Evolutionary conservation across 1,139 yeast genomes (phyloP).

Genomic region (Debaryomyces sp.): DNA sequence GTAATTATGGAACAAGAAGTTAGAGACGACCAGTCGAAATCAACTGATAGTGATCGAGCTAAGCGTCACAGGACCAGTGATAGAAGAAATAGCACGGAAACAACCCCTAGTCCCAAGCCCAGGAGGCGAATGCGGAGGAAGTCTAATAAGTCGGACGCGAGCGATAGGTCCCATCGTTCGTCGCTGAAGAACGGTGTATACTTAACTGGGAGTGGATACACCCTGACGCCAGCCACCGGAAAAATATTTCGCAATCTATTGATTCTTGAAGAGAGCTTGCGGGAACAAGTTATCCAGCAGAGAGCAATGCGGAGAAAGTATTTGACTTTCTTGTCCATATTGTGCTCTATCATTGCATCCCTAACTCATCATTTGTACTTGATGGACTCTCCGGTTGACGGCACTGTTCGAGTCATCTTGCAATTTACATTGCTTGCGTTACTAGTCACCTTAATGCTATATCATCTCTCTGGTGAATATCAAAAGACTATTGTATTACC

Average conservation of each 20-base stretch:
- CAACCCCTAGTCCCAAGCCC: constrained; percentile 23
- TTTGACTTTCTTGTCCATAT: constrained; percentile 62
- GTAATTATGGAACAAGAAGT: neutral
- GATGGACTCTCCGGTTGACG: constrained; percentile 24
- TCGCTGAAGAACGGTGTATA: constrained; percentile 19
- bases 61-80: constrained; percentile 4
- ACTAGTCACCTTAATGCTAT: constrained; percentile 69
- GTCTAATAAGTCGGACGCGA: constrained; percentile 31
- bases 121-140: constrained; percentile 33
- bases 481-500: constrained; percentile 83
- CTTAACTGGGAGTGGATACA: constrained; percentile 39
- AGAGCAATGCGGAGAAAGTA: constrained; percentile 72
- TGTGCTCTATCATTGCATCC: constrained; percentile 47
- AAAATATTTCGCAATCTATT: constrained; percentile 78
- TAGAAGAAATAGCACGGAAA: constrained; percentile 17
- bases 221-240: constrained; percentile 61
- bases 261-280: constrained; percentile 79
- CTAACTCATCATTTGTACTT: constrained; percentile 45
- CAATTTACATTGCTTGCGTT: constrained; percentile 71
- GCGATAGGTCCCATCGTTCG: constrained; percentile 25
- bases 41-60: constrained; percentile 5
- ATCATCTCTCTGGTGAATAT: constrained; percentile 88
- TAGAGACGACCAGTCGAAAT: neutral
- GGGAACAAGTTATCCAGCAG: constrained; percentile 80
- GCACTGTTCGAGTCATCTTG: constrained; percentile 47